phyloP scores from a whole-genome alignment of 495 filamentous ascomycete species.

The Aspergillus conjunctus region DNA sequence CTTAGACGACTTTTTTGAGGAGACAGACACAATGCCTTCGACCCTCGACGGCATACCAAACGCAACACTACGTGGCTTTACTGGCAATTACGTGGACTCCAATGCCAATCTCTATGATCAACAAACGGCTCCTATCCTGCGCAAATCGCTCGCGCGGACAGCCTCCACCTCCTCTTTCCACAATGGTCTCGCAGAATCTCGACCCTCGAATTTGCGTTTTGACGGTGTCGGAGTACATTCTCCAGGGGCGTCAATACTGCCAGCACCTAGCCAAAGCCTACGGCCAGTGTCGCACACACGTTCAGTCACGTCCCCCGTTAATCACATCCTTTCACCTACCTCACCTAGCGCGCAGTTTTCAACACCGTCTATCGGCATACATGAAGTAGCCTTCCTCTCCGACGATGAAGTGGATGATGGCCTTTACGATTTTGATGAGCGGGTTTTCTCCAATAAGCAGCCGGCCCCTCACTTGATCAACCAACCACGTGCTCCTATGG shows the following conservation, averaged over 20 bases:
- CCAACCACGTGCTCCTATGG: constrained; percentile 40
- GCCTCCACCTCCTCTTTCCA: constrained; percentile 80
- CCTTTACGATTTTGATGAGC: constrained; percentile 50
- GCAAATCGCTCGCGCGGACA: constrained; percentile 74
- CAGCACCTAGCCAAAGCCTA: constrained; percentile 30
- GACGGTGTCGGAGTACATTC: constrained; percentile 65
- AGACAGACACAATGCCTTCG: constrained; percentile 54
- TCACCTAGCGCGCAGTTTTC: constrained; percentile 29
- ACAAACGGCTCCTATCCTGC: constrained; percentile 86
- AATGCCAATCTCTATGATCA: constrained; percentile 91
- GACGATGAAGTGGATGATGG: constrained; percentile 56
- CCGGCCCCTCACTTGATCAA: constrained; percentile 54
- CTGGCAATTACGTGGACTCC: constrained; percentile 68
- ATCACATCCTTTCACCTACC: constrained; percentile 54
- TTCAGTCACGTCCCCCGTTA: constrained; percentile 71
- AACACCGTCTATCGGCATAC: constrained; percentile 33
- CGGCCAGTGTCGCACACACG: constrained; percentile 66
- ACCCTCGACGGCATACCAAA: constrained; percentile 43
- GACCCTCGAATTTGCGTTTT: constrained; percentile 56
- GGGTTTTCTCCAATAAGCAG: constrained; percentile 49
- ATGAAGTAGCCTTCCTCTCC: constrained; percentile 58
- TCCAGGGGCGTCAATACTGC: constrained; percentile 33
- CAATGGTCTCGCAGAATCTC: constrained; percentile 78
- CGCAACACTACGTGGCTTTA: constrained; percentile 63
- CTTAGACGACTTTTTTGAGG: constrained; percentile 93